Conservation (phyloP, 345 rosid genomes). For the Eucalyptus guilfoylei region DNA sequence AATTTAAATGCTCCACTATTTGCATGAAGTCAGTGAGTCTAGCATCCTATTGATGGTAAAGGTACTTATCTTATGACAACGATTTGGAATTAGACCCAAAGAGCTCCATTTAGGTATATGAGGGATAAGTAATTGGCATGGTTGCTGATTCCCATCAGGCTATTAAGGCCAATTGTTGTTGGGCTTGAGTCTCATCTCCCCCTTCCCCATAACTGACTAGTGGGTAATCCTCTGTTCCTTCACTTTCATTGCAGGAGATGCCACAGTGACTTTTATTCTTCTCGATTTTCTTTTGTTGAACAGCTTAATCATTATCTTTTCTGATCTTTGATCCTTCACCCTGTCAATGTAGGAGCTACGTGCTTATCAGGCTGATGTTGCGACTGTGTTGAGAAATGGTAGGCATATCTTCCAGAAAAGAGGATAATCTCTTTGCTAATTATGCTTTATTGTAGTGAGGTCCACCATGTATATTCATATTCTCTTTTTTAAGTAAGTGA, state of each 20-base stretch:
- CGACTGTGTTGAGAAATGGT: constrained; percentile 95
- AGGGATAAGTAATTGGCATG: not conserved
- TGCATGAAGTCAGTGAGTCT: not conserved
- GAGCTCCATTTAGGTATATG: not conserved
- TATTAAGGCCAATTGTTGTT: not conserved
- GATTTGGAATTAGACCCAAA: not conserved
- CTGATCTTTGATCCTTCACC: not conserved
- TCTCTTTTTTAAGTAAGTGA: not conserved
- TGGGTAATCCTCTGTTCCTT: not conserved
- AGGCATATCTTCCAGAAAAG: not conserved
- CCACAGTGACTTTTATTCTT: not conserved
- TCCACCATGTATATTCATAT: not conserved
- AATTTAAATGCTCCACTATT: not conserved
- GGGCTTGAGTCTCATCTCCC: not conserved
- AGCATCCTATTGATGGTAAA: not conserved
- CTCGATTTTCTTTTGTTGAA: not conserved
- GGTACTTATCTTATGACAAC: not conserved
- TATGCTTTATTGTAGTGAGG: not conserved
- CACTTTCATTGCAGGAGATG: not conserved
- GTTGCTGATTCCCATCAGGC: not conserved
- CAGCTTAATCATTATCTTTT: not conserved
- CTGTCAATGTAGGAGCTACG: constrained; percentile 68
- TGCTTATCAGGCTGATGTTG: constrained; percentile 98
- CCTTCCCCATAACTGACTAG: not conserved
- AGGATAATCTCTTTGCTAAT: not conserved